Percentiles rank a stretch among this genome's conserved stretches.
Evolutionary conservation across 2,329 filamentous ascomycete species (phyloP).

Genomic region (Dryadomyces sulphureus): DNA sequence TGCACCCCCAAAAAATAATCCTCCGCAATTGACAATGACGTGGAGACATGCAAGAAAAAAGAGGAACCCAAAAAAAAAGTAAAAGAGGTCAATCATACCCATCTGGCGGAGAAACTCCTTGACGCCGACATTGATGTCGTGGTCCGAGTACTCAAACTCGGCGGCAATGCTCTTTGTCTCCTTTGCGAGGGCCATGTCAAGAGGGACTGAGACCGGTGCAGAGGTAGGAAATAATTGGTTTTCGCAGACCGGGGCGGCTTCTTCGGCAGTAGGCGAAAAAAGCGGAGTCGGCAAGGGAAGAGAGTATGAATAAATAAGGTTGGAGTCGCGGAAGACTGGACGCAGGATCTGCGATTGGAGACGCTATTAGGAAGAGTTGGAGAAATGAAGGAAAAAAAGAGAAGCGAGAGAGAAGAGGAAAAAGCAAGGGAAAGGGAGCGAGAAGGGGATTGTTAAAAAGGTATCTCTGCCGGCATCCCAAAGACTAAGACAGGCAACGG

Average conservation of each 20-base stretch:
- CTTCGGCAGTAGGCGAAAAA: slow-evolving; percentile 27
- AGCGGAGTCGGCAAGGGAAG: slow-evolving; percentile 18
- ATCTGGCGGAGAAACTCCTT: slow-evolving; percentile 79
- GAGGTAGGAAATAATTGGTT: slow-evolving; percentile 39
- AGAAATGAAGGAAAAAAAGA: slow-evolving; percentile 6
- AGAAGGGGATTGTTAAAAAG: neutral
- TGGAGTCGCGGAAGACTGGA: slow-evolving; percentile 35
- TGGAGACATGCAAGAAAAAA: neutral
- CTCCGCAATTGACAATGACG: no score
- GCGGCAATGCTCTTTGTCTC: slow-evolving; percentile 69
- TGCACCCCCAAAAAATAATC: no score
- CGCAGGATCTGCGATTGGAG: slow-evolving; percentile 18
- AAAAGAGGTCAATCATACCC: slow-evolving; percentile 27
- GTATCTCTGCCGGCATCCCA: no score
- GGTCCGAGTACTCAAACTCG: slow-evolving; percentile 72
- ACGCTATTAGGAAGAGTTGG: neutral
- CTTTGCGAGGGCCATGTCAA: slow-evolving; percentile 46
- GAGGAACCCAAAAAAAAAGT: neutral
- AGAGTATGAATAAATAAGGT: slow-evolving; percentile 22
- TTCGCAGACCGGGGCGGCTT: slow-evolving; percentile 33
- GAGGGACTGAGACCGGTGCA: slow-evolving; percentile 37
- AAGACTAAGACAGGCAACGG: slow-evolving; percentile 12
- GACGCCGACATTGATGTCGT: slow-evolving; percentile 66
- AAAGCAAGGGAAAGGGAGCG: neutral
- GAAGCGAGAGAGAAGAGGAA: neutral